These are phyloP conservation scores for Acanthamoeba culbertsoni DNA, from an alignment of 208 protist species.

Conservation along the genomic window DNA sequence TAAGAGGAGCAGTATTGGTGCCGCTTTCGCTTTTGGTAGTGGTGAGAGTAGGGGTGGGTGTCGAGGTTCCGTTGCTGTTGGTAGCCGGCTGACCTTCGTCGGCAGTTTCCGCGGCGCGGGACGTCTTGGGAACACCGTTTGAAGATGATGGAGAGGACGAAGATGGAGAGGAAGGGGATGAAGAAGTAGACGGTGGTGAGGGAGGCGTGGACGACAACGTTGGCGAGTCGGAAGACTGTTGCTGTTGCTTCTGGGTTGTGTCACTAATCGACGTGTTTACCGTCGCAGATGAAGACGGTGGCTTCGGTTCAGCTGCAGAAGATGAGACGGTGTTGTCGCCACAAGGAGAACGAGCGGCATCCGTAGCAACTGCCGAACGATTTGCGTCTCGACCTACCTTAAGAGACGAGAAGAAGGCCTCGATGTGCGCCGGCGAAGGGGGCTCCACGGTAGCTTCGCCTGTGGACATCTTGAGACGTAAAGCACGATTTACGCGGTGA, in stretches of 20 bases:
- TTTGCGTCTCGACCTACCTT: not conserved
- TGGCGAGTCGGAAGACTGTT: too few species aligned
- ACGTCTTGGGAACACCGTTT: not conserved
- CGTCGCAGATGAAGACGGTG: too few species aligned
- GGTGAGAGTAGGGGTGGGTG: too few species aligned
- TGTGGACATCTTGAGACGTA: too few species aligned
- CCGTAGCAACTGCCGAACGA: not conserved
- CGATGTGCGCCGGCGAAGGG: not conserved
- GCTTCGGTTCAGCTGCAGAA: not conserved
- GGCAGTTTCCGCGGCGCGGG: not conserved
- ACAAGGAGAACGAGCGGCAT: not conserved
- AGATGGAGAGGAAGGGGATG: not conserved
- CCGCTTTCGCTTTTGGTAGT: too few species aligned
- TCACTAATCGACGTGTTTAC: too few species aligned
- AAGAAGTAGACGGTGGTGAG: not conserved
- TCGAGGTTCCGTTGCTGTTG: too few species aligned
- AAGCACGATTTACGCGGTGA: too few species aligned
- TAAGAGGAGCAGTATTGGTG: not conserved
- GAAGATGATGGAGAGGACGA: not conserved
- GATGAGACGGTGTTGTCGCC: not conserved
- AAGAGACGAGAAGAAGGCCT: not conserved
- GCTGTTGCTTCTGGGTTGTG: too few species aligned
- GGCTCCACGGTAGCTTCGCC: too few species aligned
- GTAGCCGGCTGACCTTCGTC: not conserved
- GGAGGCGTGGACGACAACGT: not conserved